Percentiles rank a stretch among this genome's conserved stretches.
These are phyloP conservation scores for Candida hungchunana DNA, from an alignment of 805 yeast genomes.

Conservation along the genomic window DNA sequence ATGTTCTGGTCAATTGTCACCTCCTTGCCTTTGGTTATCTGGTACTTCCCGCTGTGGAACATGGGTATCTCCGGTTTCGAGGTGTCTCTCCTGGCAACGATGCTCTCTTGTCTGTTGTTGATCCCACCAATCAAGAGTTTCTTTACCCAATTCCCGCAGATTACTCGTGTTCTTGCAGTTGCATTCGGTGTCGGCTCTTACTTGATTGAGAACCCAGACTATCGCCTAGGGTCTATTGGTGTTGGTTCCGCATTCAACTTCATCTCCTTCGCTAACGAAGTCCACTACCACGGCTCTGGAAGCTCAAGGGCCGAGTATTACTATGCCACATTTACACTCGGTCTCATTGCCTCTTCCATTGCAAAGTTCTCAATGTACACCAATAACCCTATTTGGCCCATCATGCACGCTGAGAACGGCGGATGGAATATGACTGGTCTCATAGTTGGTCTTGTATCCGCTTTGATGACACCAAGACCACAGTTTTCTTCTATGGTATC, in stretches of 20 bases:
- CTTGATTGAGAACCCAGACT: slow-evolving; percentile 60
- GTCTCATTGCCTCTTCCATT: slow-evolving; percentile 68
- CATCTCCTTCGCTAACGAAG: slow-evolving; percentile 44
- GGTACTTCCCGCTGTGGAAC: slow-evolving; percentile 98
- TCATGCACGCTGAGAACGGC: slow-evolving; percentile 79
- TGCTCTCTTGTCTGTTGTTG: slow-evolving; percentile 55
- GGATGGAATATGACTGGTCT: slow-evolving; percentile 78
- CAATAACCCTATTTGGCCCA: slow-evolving; percentile 96
- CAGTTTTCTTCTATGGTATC: neutral
- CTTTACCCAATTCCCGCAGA: slow-evolving; percentile 42
- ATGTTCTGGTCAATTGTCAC: slow-evolving; percentile 84
- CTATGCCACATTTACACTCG: slow-evolving; percentile 58
- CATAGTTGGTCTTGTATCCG: slow-evolving; percentile 56
- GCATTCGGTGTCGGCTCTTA: slow-evolving; percentile 75
- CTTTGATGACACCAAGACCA: slow-evolving; percentile 51
- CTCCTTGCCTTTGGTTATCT: slow-evolving; percentile 77
- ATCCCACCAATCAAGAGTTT: slow-evolving; percentile 40
- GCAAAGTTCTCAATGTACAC: slow-evolving; percentile 74
- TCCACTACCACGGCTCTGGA: slow-evolving; percentile 25
- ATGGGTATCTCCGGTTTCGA: slow-evolving; percentile 98
- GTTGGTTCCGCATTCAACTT: slow-evolving; percentile 63
- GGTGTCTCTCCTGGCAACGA: slow-evolving; percentile 52
- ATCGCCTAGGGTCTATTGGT: slow-evolving; percentile 60
- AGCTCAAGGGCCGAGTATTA: slow-evolving; percentile 25
- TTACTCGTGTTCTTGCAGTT: slow-evolving; percentile 52